These are phyloP conservation scores for Physaria fendleri DNA, from an alignment of 345 rosid genomes.

Conservation along the genomic window DNA sequence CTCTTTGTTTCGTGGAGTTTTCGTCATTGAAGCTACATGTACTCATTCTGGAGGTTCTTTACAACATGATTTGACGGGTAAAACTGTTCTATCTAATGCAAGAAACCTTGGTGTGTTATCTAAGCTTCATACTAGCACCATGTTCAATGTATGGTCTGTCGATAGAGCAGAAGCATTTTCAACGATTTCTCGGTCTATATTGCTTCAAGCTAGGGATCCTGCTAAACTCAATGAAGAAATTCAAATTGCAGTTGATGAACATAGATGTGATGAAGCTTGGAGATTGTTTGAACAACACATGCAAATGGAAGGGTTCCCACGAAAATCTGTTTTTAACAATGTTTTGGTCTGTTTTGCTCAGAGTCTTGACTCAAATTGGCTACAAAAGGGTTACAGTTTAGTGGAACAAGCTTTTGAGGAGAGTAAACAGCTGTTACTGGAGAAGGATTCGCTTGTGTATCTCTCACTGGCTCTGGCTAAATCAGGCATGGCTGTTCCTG, in stretches of 20 bases:
- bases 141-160: conserved; percentile 8
- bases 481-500: conserved; percentile 55
- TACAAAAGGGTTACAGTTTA: conserved; percentile 56
- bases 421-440: conserved; percentile 70
- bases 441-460: conserved; percentile 63
- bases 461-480: conserved; percentile 73
- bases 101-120: conserved; percentile 2
- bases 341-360: conserved; percentile 50
- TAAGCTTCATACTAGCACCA: neutral
- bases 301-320: conserved; percentile 84
- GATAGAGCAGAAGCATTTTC: conserved; percentile 34
- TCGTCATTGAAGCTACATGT: conserved; percentile 18
- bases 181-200: conserved; percentile 42
- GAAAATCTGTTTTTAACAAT: conserved; percentile 57
- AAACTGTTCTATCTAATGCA: neutral
- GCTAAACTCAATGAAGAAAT: conserved; percentile 57
- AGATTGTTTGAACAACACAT: conserved; percentile 60
- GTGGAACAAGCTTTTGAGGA: conserved; percentile 66
- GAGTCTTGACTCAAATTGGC: conserved; percentile 53
- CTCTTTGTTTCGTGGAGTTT: conserved; percentile 21
- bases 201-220: conserved; percentile 80
- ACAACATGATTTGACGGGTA: neutral
- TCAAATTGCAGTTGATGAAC: conserved; percentile 54
- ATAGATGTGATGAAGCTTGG: conserved; percentile 52
- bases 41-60: conserved; percentile 18